Evolutionary conservation across 1,139 yeast genomes (phyloP).

Genomic region (Chernovozyma sophiae-reginae): DNA sequence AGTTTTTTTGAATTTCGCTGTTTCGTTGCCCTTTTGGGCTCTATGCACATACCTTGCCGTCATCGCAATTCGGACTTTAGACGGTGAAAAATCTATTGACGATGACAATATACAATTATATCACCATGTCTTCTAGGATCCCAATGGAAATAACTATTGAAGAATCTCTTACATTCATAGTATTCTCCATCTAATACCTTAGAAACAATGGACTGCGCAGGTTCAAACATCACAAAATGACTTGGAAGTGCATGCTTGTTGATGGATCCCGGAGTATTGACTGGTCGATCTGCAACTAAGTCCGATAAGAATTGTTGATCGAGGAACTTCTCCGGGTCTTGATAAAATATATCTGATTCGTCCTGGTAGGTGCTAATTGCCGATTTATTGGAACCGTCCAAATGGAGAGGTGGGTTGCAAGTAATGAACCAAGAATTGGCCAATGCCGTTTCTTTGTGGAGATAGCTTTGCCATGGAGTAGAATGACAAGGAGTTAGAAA

Average conservation of each 20-base stretch:
- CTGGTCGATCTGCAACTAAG: background rate
- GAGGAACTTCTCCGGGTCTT: conserved; percentile 55
- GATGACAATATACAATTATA: conserved; percentile 51
- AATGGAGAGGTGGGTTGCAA: conserved; percentile 84
- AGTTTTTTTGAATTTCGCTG: no score
- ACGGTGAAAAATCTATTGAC: no score
- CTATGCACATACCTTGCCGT: conserved; percentile 5
- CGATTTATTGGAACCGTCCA: conserved; percentile 19
- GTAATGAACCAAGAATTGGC: conserved; percentile 67
- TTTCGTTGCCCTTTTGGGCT: no score
- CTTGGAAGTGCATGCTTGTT: conserved; percentile 59
- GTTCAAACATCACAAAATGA: conserved; percentile 69
- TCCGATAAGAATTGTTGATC: conserved; percentile 13
- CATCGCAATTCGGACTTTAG: no score
- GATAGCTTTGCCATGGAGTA: conserved; percentile 88
- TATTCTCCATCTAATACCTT: conserved; percentile 41
- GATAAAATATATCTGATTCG: conserved; percentile 82
- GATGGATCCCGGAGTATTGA: background rate
- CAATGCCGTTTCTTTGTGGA: conserved; percentile 54
- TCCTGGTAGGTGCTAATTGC: conserved; percentile 56
- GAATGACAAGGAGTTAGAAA: conserved; percentile 95
- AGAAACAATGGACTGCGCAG: conserved; percentile 44
- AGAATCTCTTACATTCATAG: conserved; percentile 49
- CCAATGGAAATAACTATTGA: conserved; percentile 85
- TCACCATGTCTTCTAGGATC: conserved; percentile 80